A percentile compares a stretch with the other conserved stretches of the same genome.
Conservation (phyloP, 2,329 filamentous ascomycete genomes). For the Chaetomium sp. region DNA sequence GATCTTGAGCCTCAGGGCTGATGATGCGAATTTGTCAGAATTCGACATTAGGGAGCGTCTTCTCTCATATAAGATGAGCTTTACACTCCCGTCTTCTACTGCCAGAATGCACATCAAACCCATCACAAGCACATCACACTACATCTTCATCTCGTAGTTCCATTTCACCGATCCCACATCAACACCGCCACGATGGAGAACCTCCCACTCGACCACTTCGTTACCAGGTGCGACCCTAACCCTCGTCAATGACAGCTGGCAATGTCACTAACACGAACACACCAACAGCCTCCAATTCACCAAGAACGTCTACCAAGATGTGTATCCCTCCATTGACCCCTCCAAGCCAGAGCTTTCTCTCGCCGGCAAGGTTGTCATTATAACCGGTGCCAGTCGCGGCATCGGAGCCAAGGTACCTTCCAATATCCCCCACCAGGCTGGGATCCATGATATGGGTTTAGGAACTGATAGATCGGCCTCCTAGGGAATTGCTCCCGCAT, state of each 20-base stretch:
- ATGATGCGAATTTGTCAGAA: background rate
- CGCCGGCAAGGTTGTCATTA: constrained; percentile 16
- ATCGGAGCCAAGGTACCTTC: constrained; percentile 11
- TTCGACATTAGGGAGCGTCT: too few species aligned
- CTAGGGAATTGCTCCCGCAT: constrained; percentile 14
- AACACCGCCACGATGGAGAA: constrained; percentile 4
- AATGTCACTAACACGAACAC: background rate
- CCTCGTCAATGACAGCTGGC: background rate
- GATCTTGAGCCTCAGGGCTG: background rate
- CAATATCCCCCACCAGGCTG: too few species aligned
- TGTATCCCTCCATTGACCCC: constrained; percentile 16
- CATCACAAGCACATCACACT: background rate
- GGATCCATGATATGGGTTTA: background rate
- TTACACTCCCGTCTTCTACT: background rate
- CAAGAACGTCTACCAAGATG: constrained; percentile 14
- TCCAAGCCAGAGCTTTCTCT: constrained; percentile 9
- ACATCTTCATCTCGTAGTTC: background rate
- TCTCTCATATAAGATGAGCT: background rate
- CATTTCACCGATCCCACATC: background rate
- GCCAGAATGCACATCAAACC: background rate
- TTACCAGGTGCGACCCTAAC: constrained; percentile 11
- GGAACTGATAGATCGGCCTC: background rate
- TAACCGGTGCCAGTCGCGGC: constrained; percentile 18
- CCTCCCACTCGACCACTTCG: constrained; percentile 11
- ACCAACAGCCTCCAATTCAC: constrained; percentile 16